Conservation (phyloP, 768 basidiomycete genomes). For the Pleurotus sapidus region DNA sequence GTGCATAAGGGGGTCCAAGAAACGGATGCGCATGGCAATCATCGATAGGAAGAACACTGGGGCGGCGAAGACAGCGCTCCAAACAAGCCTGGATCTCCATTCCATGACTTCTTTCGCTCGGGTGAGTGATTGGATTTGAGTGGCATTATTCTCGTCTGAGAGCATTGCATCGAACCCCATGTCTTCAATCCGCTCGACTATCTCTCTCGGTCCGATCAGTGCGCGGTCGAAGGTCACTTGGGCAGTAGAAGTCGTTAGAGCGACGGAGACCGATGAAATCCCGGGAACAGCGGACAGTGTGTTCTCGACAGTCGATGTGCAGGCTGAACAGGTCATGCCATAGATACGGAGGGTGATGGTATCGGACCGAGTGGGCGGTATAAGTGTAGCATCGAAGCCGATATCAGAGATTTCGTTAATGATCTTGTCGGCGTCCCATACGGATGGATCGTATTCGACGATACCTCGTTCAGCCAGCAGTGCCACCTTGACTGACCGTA, state of each 20-base stretch:
- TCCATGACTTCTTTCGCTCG: constrained; percentile 90
- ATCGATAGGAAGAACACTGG: constrained; percentile 95
- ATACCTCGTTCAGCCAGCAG: constrained; percentile 93
- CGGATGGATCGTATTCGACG: constrained; percentile 80
- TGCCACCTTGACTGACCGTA: constrained; percentile 89
- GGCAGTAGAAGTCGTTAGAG: constrained; percentile 73
- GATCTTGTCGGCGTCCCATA: constrained; percentile 83
- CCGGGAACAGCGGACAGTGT: constrained; percentile 71
- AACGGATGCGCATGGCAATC: constrained; percentile 69
- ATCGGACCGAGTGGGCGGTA: constrained; percentile 65
- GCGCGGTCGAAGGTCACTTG: constrained; percentile 74
- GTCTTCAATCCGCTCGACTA: constrained; percentile 85
- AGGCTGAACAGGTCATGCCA: constrained; percentile 89
- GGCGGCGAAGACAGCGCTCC: constrained; percentile 74
- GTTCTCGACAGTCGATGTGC: constrained; percentile 72
- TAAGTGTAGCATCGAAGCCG: constrained; percentile 84
- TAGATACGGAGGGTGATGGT: constrained; percentile 75
- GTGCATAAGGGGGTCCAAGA: constrained; percentile 50
- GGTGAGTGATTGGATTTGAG: constrained; percentile 82
- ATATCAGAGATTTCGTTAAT: constrained; percentile 87
- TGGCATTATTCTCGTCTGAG: constrained; percentile 73
- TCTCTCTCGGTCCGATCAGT: constrained; percentile 75
- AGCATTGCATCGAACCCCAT: constrained; percentile 91
- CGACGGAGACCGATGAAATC: constrained; percentile 66
- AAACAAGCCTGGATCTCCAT: constrained; percentile 79